Base-by-base conservation (phyloP, 2,329 filamentous ascomycete genomes). In the Penicillium nordicum region DNA sequence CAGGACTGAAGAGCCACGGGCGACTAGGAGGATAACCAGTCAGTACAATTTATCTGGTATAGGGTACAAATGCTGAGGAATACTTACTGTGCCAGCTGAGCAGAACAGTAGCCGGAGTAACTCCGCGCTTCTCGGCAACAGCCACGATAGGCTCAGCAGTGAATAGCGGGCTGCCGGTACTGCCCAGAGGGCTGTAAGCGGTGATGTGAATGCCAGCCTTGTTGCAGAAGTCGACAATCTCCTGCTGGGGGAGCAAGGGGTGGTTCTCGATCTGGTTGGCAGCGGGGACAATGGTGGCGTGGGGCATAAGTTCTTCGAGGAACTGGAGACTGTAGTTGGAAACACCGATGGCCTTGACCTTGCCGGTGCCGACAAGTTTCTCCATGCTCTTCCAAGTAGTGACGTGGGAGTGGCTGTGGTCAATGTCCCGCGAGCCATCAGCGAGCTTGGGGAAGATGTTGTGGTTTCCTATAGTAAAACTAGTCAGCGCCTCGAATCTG, bases 211-310 rank as follows among this genome's bases (percentile, higher is more conserved):
- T 83, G 21, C 76, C 77, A 62, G 78, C 78, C 30, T 74, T 64
- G 46, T 77, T 74, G 67, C 81, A 82, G 65, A 78, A 81, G 48
- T 79, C 73, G 29, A 82, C 69, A 62, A 80, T 79, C 52, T 81
- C 78, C 55, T 76, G 71, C 63, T 85, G 83, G 36, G 80, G 82
- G 14, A 84, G 73, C 44, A 90, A 90, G 0, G 89, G 88, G 73
- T 94, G 88, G 67, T 84, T 86, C 77, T 93, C 89, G 68, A 93
- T 88, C 79, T 94, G 89, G 76, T 93, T 92, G 59, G 89, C 82
- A 7, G 83, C 85, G 0, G 90, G 90, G 3, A 78, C 69, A 58
- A 88, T 71, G 63, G 80, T 82, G 49, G 86, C 85, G 5, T 84
- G 84, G 69, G 72, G 62, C 25, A 84, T 74, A 21, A 87, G 75